phyloP scores from a whole-genome alignment of 306 rosid genomes.

The Lablab purpureus region DNA sequence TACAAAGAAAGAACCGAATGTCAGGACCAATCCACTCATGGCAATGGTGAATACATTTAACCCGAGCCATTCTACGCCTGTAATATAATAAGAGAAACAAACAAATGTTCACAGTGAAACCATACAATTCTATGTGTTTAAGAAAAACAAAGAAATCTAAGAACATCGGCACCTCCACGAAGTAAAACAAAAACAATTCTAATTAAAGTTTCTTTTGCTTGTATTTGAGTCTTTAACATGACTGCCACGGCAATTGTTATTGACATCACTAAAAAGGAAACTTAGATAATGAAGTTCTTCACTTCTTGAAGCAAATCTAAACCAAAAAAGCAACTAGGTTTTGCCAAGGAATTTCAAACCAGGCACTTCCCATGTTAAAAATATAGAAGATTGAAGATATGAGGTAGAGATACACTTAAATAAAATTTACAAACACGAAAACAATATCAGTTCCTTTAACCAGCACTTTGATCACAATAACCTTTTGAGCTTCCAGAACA shows the following conservation, averaged over 20 bases:
- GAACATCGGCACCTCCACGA: background rate
- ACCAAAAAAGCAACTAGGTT: constrained; percentile 18
- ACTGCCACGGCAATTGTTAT: background rate
- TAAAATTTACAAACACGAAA: constrained; percentile 14
- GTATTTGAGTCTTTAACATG: constrained; percentile 6
- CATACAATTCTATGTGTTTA: background rate
- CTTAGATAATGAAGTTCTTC: constrained; percentile 4
- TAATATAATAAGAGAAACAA: constrained; percentile 44
- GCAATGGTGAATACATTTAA: constrained; percentile 55
- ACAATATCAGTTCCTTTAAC: constrained; percentile 7
- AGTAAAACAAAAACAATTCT: constrained; percentile 14
- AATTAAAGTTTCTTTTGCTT: background rate
- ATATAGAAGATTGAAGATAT: constrained; percentile 7
- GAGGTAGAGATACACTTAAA: background rate
- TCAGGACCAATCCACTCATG: constrained; percentile 58
- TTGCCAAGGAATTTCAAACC: constrained; percentile 5
- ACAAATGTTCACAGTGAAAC: constrained; percentile 1
- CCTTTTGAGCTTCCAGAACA: background rate
- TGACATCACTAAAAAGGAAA: constrained; percentile 7
- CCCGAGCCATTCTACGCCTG: constrained; percentile 82
- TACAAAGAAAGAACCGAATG: constrained; percentile 78
- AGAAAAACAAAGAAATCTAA: constrained; percentile 16
- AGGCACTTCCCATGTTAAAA: constrained; percentile 33
- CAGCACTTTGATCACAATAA: constrained; percentile 6
- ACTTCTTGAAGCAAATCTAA: background rate